Conservation (phyloP, 768 basidiomycete species). For the Leucocoprinus leucothites region DNA sequence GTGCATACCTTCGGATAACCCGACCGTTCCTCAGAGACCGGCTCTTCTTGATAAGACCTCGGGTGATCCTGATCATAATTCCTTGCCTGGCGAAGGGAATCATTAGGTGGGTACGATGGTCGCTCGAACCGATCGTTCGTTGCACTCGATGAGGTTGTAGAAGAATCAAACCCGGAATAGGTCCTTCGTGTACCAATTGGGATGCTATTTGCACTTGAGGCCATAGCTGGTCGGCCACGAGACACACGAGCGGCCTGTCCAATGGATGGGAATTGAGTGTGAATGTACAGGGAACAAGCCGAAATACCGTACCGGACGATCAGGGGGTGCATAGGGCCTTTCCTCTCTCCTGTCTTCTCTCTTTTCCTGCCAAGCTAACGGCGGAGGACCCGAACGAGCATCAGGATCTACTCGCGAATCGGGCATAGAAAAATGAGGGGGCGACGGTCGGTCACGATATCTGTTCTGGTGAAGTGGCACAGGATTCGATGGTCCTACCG, state of each 20-base stretch:
- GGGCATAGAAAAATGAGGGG: constrained; percentile 1
- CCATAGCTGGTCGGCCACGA: background rate
- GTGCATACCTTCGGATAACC: background rate
- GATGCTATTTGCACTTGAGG: constrained; percentile 10
- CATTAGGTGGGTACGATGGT: background rate
- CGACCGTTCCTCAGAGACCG: background rate
- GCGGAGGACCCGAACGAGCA: background rate
- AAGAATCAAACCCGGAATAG: background rate
- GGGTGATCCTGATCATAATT: constrained; percentile 1
- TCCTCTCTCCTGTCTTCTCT: constrained; percentile 3
- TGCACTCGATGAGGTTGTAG: background rate
- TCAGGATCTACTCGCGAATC: background rate
- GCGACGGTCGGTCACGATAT: constrained; percentile 10
- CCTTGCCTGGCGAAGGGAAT: background rate
- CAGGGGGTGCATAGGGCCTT: background rate
- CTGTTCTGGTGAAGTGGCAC: no score
- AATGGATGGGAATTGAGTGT: background rate
- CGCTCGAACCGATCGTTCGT: constrained; percentile 2
- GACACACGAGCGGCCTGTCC: background rate
- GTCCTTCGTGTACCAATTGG: constrained; percentile 3
- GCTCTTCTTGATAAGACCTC: constrained; percentile 6
- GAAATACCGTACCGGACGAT: background rate
- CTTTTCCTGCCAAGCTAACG: background rate
- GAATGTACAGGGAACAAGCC: background rate
- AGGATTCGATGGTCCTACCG: background rate